Percentiles rank a stretch among this genome's conserved stretches.
These are phyloP conservation scores for Panaeolus cyanescens DNA, from an alignment of 768 basidiomycete species.

Conservation along the genomic window DNA sequence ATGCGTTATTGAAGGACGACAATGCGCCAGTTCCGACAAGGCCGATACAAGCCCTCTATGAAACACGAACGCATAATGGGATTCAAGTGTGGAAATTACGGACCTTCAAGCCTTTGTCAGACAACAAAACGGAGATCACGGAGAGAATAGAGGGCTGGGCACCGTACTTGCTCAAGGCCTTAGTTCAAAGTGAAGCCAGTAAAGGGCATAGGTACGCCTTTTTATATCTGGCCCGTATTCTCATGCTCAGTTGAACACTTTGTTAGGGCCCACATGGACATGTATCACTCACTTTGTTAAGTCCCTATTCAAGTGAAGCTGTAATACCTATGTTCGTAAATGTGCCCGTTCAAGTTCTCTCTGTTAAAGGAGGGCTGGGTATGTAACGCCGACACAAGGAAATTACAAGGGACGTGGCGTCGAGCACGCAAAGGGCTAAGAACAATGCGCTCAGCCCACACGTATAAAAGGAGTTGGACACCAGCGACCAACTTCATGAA, in stretches of 20 bases:
- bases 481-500: background rate
- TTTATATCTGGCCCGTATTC: background rate
- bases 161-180: slow-evolving; percentile 22
- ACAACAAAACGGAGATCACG: slow-evolving; percentile 27
- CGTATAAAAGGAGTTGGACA: background rate
- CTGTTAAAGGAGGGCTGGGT: too few species aligned
- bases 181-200: slow-evolving; percentile 26
- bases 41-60: slow-evolving; percentile 29
- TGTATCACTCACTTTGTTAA: slow-evolving; percentile 28
- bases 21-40: background rate
- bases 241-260: background rate
- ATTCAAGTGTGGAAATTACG: slow-evolving; percentile 33
- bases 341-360: too few species aligned
- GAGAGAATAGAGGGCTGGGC: slow-evolving; percentile 34
- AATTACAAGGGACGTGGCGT: too few species aligned
- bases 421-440: too few species aligned
- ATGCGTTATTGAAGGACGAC: slow-evolving; percentile 14
- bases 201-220: slow-evolving; percentile 28
- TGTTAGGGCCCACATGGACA: slow-evolving; percentile 30
- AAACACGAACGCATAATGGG: slow-evolving; percentile 18
- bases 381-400: too few species aligned
- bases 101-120: slow-evolving; percentile 26
- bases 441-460: background rate
- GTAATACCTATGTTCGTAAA: too few species aligned
- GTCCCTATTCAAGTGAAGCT: background rate